Conservation (phyloP, 805 yeast species). For the Kregervanrija fluxuum region DNA sequence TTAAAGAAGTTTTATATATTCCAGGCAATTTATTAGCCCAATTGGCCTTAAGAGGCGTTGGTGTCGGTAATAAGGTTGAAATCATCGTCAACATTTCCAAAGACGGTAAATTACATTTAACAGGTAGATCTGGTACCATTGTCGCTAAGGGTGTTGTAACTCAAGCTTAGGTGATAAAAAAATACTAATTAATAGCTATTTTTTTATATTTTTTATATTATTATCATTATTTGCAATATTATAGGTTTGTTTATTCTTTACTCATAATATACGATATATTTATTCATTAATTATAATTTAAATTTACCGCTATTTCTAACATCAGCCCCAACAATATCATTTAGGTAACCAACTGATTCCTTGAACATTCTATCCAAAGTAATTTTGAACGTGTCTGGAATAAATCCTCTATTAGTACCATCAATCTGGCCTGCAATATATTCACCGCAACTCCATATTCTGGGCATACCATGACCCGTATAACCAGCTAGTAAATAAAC, state of each 20-base stretch:
- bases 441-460: slow-evolving; percentile 33
- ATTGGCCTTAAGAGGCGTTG: slow-evolving; percentile 64
- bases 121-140: slow-evolving; percentile 50
- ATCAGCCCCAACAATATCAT: slow-evolving; percentile 2
- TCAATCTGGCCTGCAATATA: slow-evolving; percentile 27
- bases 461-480: slow-evolving; percentile 48
- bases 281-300: slow-evolving; percentile 2
- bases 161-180: slow-evolving; percentile 14
- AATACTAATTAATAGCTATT: background rate
- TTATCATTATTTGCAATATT: background rate
- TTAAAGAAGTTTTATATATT: slow-evolving; percentile 65
- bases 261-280: background rate
- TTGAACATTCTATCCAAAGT: slow-evolving; percentile 7
- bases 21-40: slow-evolving; percentile 74
- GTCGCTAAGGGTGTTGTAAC: slow-evolving; percentile 43
- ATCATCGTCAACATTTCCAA: slow-evolving; percentile 56
- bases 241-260: background rate
- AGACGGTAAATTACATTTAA: slow-evolving; percentile 57
- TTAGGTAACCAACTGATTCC: background rate
- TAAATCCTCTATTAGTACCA: background rate
- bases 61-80: slow-evolving; percentile 61
- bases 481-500: slow-evolving; percentile 37
- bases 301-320: slow-evolving; percentile 1
- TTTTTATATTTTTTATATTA: background rate
- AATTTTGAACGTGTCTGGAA: slow-evolving; percentile 8